Conservation (phyloP, 371 early-diverging fungal genomes). For the Mucor saturninus region DNA sequence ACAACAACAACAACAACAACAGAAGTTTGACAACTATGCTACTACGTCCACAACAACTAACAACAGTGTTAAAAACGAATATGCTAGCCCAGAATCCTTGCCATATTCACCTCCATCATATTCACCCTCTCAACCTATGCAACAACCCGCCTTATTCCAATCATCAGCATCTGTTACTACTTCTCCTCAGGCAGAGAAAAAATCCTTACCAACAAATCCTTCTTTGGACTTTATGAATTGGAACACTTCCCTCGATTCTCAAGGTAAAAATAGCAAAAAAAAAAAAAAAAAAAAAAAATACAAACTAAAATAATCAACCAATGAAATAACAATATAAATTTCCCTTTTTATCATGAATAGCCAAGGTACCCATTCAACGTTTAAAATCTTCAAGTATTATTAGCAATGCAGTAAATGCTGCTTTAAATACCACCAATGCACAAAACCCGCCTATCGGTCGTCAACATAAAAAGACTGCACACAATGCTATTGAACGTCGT, state of each 20-base stretch:
- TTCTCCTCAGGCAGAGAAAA: conserved; percentile 7
- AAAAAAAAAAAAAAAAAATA: conserved; percentile 6
- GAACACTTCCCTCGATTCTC: conserved; percentile 11
- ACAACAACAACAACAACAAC: conserved; percentile 8
- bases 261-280: conserved; percentile 19
- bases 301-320: conserved; percentile 4
- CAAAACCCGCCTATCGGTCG: conserved; percentile 19
- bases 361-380: conserved; percentile 48
- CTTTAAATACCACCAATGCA: conserved; percentile 12
- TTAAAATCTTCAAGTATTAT: conserved; percentile 33
- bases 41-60: neutral
- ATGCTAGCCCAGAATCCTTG: conserved; percentile 31
- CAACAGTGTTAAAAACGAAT: conserved; percentile 25
- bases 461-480: conserved; percentile 83
- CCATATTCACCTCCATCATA: conserved; percentile 24
- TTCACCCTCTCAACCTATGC: neutral
- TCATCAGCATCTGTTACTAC: conserved; percentile 1
- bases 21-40: neutral
- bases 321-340: conserved; percentile 1
- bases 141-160: neutral
- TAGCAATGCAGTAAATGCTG: conserved; percentile 19
- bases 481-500: conserved; percentile 92
- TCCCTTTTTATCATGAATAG: conserved; percentile 12
- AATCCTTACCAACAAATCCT: conserved; percentile 6
- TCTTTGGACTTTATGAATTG: conserved; percentile 23